Conservation (phyloP, 352 stramenopile species). For the Phytophthora parvispora region DNA sequence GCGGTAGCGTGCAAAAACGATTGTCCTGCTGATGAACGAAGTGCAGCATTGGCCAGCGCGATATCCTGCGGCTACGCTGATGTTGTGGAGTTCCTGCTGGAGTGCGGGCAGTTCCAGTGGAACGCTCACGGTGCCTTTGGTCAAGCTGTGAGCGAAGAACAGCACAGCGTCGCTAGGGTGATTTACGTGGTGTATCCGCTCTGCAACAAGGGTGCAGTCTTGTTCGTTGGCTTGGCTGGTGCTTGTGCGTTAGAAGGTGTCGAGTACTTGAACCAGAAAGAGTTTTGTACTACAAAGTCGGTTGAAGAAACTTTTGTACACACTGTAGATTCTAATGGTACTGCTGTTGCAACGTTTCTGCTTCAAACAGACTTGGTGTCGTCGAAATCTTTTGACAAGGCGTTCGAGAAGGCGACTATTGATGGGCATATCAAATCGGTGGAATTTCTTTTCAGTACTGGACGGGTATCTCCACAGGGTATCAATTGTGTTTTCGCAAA, state of each 20-base stretch:
- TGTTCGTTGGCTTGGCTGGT: not conserved
- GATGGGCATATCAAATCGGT: not conserved
- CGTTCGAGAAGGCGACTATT: not conserved
- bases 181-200: not conserved
- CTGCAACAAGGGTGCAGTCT: not conserved
- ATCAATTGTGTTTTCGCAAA: not conserved
- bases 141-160: not conserved
- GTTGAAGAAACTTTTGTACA: not conserved
- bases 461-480: not conserved
- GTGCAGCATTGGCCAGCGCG: not conserved
- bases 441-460: not conserved
- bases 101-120: not conserved
- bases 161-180: not conserved
- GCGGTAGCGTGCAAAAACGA: not conserved
- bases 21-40: not conserved
- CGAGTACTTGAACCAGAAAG: not conserved
- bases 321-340: not conserved
- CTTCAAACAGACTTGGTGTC: not conserved
- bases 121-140: not conserved
- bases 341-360: not conserved
- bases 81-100: slow-evolving; percentile 2
- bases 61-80: not conserved
- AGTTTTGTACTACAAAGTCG: not conserved
- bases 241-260: not conserved
- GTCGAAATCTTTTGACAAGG: not conserved